Percentiles rank a stretch among this genome's conserved stretches.
These are phyloP conservation scores for Clohesyomyces aquaticus DNA, from an alignment of 495 filamentous ascomycete species.

Conservation along the genomic window DNA sequence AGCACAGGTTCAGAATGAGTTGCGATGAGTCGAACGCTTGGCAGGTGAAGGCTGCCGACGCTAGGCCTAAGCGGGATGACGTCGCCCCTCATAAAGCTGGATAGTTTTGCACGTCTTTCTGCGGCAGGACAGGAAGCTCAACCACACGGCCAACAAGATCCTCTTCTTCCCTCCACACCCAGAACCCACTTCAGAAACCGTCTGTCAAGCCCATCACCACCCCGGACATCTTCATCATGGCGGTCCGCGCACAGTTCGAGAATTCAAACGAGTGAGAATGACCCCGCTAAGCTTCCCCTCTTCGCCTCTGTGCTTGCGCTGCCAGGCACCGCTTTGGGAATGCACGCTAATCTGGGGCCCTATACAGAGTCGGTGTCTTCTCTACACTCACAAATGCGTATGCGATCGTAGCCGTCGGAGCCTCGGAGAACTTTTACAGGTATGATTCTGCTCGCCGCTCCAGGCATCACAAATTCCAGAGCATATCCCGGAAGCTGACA, in stretches of 20 bases:
- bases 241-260: slow-evolving; percentile 72
- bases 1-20: slow-evolving; percentile 23
- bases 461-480: not conserved
- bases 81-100: slow-evolving; percentile 9
- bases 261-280: slow-evolving; percentile 91
- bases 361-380: slow-evolving; percentile 97
- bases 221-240: slow-evolving; percentile 44
- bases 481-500: slow-evolving; percentile 29
- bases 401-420: slow-evolving; percentile 87
- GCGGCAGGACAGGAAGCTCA: slow-evolving; percentile 2
- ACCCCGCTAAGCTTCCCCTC: slow-evolving; percentile 27
- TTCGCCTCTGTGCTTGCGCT: slow-evolving; percentile 1
- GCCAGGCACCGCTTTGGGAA: too few relatives aligned
- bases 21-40: slow-evolving; percentile 1
- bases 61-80: slow-evolving; percentile 4
- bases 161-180: not conserved
- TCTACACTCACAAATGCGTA: slow-evolving; percentile 95
- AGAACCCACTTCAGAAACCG: slow-evolving; percentile 2
- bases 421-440: slow-evolving; percentile 98
- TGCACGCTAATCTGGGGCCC: too few relatives aligned
- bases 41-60: not conserved
- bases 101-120: slow-evolving; percentile 19
- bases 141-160: slow-evolving; percentile 2
- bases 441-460: slow-evolving; percentile 38
- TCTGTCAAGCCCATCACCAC: not conserved